Evolutionary conservation across 768 basidiomycete genomes (phyloP), one percentile per base, ranked within the genome.

Genomic region (Infundibulicybe gibba): DNA sequence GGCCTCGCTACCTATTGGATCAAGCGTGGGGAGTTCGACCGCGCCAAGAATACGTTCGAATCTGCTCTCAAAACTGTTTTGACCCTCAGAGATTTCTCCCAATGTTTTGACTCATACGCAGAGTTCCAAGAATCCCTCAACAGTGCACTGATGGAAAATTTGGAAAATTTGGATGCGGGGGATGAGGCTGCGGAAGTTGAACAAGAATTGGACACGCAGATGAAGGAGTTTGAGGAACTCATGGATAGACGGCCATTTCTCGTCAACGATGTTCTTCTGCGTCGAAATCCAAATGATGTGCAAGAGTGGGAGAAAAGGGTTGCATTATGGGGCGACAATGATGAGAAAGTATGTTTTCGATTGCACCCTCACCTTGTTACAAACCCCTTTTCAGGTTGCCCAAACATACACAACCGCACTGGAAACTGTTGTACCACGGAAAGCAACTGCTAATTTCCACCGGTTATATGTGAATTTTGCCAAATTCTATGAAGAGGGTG

Each of bases 251-350:
- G 97, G 61, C 95, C 93, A 2, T 98, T 99, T 76, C 72, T 99
- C 51, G 84, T 97, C 40, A 99, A 99, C 57, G 94, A 97, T 57
- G 97, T 98, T 11, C 69, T 98, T 13, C 64, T 98, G 32, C 72
- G 97, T 51, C 74, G 97, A 57, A 99, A 99, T 72, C 90, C 92
- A 4, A 90, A 97, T 56, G 97, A 99, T 57, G 97, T 98, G 2
- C 93, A 97, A 54, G 97, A 99, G 63, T 99, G 97, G 97, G 97
- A 98, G 70, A 99, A 99, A 67, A 75, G 95, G 32, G 81, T 98
- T 15, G 94, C 94, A 2, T 67, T 98, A 20, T 95, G 83, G 79
- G 97, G 89, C 2, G 86, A 94, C 45, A 81, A 97, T 54, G 94
- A 99, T 58, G 90, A 88, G 55, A 95, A 94, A 76, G 94, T 91